Evolutionary conservation across 2,329 filamentous ascomycete species (phyloP).

Genomic region (Cryphonectria parasitica): DNA sequence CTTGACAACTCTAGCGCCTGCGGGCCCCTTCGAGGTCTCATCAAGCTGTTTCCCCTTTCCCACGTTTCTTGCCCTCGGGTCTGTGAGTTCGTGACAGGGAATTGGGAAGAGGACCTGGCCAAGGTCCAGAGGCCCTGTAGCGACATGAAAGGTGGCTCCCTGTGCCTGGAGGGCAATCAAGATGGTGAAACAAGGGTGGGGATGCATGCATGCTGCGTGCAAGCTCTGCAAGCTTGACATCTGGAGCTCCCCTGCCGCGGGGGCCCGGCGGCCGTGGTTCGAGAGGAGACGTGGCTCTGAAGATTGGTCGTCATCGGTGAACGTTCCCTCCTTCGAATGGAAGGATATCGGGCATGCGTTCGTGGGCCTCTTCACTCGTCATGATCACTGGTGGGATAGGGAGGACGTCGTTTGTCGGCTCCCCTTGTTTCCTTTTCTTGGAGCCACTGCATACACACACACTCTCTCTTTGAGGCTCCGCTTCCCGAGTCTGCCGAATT

Average conservation of each 20-base stretch:
- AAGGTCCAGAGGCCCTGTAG: not conserved
- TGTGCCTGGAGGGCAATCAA: not conserved
- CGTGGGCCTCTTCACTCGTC: not conserved
- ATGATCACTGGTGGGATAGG: not conserved
- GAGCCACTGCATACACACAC: not conserved
- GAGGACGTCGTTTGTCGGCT: not conserved
- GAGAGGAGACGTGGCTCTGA: slow-evolving; percentile 4
- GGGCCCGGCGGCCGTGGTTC: not conserved
- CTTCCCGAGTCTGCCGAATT: slow-evolving; percentile 22
- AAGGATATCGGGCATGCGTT: not conserved
- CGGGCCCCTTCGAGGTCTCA: not conserved
- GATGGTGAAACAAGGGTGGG: slow-evolving; percentile 14
- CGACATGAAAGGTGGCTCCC: slow-evolving; percentile 8
- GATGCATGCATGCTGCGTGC: not conserved
- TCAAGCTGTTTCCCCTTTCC: not conserved
- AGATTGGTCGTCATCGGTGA: not conserved
- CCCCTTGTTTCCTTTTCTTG: not conserved
- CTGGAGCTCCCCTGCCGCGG: not conserved
- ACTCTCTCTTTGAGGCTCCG: slow-evolving; percentile 5
- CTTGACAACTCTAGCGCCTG: slow-evolving; percentile 1
- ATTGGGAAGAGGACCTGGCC: not conserved
- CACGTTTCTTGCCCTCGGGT: not conserved
- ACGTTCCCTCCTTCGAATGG: not conserved
- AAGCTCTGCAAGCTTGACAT: slow-evolving; percentile 6
- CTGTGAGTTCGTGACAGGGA: not conserved